Evolutionary conservation across 495 filamentous ascomycete species (phyloP), one percentile per base, ranked within the genome.

Genomic region (Pyrenula massariospora): DNA sequence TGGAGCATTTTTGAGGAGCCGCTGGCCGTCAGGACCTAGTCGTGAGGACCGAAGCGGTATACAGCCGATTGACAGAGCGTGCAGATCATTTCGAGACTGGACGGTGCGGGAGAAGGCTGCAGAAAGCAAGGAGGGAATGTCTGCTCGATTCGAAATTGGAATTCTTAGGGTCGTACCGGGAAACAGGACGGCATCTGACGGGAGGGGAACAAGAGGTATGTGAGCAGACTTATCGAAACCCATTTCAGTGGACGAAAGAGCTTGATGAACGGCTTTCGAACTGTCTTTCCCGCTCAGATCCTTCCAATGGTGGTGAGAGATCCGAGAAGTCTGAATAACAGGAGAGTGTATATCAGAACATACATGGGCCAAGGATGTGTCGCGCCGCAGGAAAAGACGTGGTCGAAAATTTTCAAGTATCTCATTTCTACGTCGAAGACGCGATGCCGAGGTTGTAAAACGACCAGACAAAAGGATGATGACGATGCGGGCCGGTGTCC

Each of bases 61-160:
- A 69, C 91, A 96, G 57, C 84, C 86, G 60, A 96, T 82, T 47
- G 84, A 82, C 58, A 93, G 80, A 55, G 78, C 68, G 57, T 79
- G 81, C 52, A 77, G 76, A 60, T 85, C 84, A 8, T 82, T 79
- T 36, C 79, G 83, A 55, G 80, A 79, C 25, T 79, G 78, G 21
- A 81, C 77, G 20, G 82, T 78, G 50, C 80, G 80, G 54, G 83
- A 82, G 64, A 89, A 86, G 50, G 93, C 75, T 47, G 84, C 81
- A 5, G 87, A 84, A 15, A 96, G 82, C 31, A 96, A 74, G 55
- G 89, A 86, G 49, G 86, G 82, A 56, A 95, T 82, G 66, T 96
- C 91, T 25, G 88, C 79, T 12, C 91, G 86, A 66, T 85, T 86
- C 23, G 82, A 73, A 22, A 95, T 82, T 20, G 87, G 80, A 53